These are phyloP conservation scores for Xylaria flabelliformis DNA, from an alignment of 495 filamentous ascomycete species.

Conservation along the genomic window DNA sequence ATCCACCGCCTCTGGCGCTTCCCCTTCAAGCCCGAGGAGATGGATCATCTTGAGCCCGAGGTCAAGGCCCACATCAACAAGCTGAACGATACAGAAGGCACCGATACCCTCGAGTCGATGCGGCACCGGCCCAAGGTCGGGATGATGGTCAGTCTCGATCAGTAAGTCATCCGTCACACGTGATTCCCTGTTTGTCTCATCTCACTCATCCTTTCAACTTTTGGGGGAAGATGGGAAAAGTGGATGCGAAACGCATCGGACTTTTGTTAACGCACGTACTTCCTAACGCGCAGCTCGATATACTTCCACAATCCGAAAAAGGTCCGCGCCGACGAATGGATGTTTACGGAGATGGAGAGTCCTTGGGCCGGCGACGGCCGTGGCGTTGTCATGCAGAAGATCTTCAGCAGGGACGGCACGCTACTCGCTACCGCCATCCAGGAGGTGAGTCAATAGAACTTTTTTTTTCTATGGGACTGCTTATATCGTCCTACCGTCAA, in stretches of 20 bases:
- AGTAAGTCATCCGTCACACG: conserved; percentile 24
- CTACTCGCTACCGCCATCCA: conserved; percentile 87
- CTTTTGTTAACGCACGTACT: not conserved
- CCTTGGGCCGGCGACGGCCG: conserved; percentile 94
- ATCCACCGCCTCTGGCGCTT: conserved; percentile 77
- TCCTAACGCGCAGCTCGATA: conserved; percentile 66
- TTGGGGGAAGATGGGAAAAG: not conserved
- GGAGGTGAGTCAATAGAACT: conserved; percentile 58
- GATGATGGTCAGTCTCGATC: conserved; percentile 95
- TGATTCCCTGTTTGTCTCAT: not conserved
- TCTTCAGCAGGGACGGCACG: conserved; percentile 81
- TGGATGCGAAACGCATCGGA: not conserved
- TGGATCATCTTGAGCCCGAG: conserved; percentile 41
- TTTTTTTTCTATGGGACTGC: conserved; percentile 29
- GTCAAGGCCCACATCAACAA: conserved; percentile 37
- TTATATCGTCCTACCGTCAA: not conserved
- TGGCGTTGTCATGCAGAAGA: conserved; percentile 84
- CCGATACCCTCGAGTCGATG: conserved; percentile 46
- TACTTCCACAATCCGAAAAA: conserved; percentile 88
- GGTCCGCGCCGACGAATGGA: conserved; percentile 91
- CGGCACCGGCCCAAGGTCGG: conserved; percentile 64
- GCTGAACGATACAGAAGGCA: conserved; percentile 53
- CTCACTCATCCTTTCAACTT: not conserved
- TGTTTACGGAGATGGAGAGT: conserved; percentile 88
- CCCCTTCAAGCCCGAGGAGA: conserved; percentile 46